These are phyloP conservation scores for Pestalotiopsis fici DNA, from an alignment of 2,329 filamentous ascomycete species.

Conservation along the genomic window DNA sequence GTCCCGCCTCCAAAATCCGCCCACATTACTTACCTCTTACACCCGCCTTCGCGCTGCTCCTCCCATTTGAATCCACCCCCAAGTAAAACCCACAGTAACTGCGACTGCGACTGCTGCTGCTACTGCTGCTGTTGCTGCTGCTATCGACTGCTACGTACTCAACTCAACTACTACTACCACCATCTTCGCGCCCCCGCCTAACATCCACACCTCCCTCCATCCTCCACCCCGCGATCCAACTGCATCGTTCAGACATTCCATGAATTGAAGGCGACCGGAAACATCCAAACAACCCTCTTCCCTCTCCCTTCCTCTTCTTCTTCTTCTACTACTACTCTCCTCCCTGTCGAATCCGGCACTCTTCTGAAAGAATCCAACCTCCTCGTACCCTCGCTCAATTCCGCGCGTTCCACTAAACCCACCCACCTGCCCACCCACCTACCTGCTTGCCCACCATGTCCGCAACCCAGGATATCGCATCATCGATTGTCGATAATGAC, in stretches of 20 bases:
- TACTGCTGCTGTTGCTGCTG: background rate
- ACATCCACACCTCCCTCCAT: background rate
- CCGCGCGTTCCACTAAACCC: constrained; percentile 11
- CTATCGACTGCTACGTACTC: background rate
- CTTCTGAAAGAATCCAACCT: constrained; percentile 16
- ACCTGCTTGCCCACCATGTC: constrained; percentile 52
- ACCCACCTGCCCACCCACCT: constrained; percentile 16
- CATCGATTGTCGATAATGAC: constrained; percentile 58
- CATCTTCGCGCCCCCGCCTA: background rate
- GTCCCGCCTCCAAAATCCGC: background rate
- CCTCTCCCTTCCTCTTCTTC: background rate
- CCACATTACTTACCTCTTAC: background rate
- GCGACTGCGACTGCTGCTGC: background rate
- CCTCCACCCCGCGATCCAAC: background rate
- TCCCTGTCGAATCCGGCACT: constrained; percentile 14
- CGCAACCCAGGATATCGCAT: constrained; percentile 57
- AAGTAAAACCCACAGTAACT: background rate
- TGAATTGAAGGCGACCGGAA: background rate
- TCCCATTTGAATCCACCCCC: background rate
- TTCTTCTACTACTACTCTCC: constrained; percentile 14
- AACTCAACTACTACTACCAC: background rate
- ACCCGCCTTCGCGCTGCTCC: background rate
- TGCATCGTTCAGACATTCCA: background rate
- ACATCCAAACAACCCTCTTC: background rate
- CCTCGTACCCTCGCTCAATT: constrained; percentile 20